Evolutionary conservation across 2,329 filamentous ascomycete species (phyloP).

Genomic region (Blumeriella jaapii): DNA sequence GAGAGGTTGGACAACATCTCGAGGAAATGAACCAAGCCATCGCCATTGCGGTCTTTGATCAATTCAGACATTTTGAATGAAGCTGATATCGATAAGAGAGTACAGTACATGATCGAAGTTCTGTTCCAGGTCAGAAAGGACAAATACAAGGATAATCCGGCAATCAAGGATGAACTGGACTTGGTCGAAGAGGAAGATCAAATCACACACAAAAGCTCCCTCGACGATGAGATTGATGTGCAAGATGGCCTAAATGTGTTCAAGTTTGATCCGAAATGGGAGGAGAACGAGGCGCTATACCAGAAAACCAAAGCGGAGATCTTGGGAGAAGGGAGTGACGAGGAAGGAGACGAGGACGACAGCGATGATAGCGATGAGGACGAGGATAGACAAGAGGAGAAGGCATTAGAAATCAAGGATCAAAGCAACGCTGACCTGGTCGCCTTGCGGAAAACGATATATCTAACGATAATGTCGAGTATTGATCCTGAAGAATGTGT

Average conservation of each 20-base stretch:
- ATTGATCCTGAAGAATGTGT: constrained; percentile 94
- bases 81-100: constrained; percentile 90
- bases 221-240: constrained; percentile 76
- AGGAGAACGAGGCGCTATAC: constrained; percentile 84
- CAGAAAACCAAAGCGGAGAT: constrained; percentile 87
- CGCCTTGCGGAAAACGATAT: constrained; percentile 86
- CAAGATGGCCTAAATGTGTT: constrained; percentile 90
- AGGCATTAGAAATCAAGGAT: constrained; percentile 91
- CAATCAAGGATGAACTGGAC: constrained; percentile 85
- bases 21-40: constrained; percentile 92
- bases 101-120: constrained; percentile 99
- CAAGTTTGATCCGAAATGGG: constrained; percentile 83
- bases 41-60: constrained; percentile 83
- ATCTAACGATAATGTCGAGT: constrained; percentile 94
- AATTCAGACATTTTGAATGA: constrained; percentile 94
- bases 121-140: constrained; percentile 94
- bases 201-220: constrained; percentile 74
- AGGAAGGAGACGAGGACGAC: constrained; percentile 53
- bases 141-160: constrained; percentile 88
- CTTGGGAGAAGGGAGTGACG: constrained; percentile 81
- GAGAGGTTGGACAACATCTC: constrained; percentile 85
- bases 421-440: constrained; percentile 94
- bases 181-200: constrained; percentile 96
- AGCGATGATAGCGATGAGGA: constrained; percentile 56
- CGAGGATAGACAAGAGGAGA: constrained; percentile 66